Evolutionary conservation across 2,329 filamentous ascomycete species (phyloP), one percentile per base, ranked within the genome.

Genomic region (Dothiorella sarmentorum): DNA sequence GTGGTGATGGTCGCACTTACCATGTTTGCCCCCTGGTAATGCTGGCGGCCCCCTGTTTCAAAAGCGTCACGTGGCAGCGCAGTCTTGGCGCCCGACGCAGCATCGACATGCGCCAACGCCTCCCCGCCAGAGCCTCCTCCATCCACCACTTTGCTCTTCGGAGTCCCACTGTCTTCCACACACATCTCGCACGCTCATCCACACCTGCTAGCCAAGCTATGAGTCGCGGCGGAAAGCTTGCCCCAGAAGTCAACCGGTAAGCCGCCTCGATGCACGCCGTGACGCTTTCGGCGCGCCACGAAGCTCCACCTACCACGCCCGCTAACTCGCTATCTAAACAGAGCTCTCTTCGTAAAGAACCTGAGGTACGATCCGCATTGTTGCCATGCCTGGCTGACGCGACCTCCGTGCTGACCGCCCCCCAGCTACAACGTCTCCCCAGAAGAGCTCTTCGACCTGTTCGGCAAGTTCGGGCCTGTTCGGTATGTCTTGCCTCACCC

Each of bases 291-390:
- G 61, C 57, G 57, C 57, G 47, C 47, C 49, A 38, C 49, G 27
- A 59, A 40, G 61, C 63, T 61, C 61, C 56, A 63, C 64, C 61
- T 60, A 61, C 10, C 51, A 26, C 45, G 51, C 49, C 37, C 42
- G 68, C 70, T 72, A 69, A 73, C 67, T 53, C 49, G 35, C 35
- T 61, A 49, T 59, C 52, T 42, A 15, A 59, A 43, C 61, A 96
- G 93, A 87, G 93, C 94, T 88, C 90, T 99, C 82, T 97, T 97
- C 85, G 93, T 97, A 72, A 97, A 97, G 90, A 97, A 99, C 85
- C 85, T 97, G 82, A 96, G 90, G 91, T 95, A 77, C 52, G 65
- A 15, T 7, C 38, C 17, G 9, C 22, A 18, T 20, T 4, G 33
- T 17, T n/a, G 51, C 40, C 29, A 27, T 18, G 15, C 27, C n/a